Percentiles rank a stretch among this genome's conserved stretches.
These are phyloP conservation scores for Fagus sylvatica DNA, from an alignment of 306 rosid species.

Conservation along the genomic window DNA sequence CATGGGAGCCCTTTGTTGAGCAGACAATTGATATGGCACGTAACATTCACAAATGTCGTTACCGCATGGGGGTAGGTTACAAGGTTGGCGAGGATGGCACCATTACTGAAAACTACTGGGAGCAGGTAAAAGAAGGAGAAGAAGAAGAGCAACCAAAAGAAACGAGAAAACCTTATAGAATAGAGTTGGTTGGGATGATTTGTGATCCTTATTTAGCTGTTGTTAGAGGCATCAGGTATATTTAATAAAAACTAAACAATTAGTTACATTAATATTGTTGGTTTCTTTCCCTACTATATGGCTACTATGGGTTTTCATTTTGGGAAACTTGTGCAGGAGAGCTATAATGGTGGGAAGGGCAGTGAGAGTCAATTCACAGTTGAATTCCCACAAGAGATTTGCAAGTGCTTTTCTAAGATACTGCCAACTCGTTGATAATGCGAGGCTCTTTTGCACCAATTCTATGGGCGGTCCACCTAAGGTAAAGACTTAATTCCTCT, in stretches of 20 bases:
- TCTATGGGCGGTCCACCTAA: slow-evolving; percentile 52
- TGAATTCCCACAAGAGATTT: slow-evolving; percentile 92
- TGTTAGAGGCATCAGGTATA: slow-evolving; percentile 82
- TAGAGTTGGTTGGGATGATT: slow-evolving; percentile 91
- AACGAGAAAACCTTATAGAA: slow-evolving; percentile 65
- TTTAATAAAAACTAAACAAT: not conserved
- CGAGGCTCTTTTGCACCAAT: slow-evolving; percentile 69
- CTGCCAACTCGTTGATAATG: slow-evolving; percentile 79
- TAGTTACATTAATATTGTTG: too few species aligned
- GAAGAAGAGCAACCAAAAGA: slow-evolving; percentile 28
- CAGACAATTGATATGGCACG: slow-evolving; percentile 85
- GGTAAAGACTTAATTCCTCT: slow-evolving; percentile 35
- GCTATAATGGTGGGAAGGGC: slow-evolving; percentile 79
- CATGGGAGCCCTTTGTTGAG: slow-evolving; percentile 86
- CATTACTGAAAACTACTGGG: slow-evolving; percentile 79
- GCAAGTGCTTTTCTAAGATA: slow-evolving; percentile 70
- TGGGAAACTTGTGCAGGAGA: slow-evolving; percentile 53
- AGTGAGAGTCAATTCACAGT: slow-evolving; percentile 83
- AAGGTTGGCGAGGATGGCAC: slow-evolving; percentile 67
- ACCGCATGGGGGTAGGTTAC: slow-evolving; percentile 91
- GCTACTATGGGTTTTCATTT: too few species aligned
- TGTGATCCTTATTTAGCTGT: slow-evolving; percentile 94
- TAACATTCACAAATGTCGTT: slow-evolving; percentile 67
- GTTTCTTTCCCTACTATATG: too few species aligned
- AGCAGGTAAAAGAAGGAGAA: slow-evolving; percentile 45